phyloP scores from a whole-genome alignment of 371 early-diverging fungal species.

The Phascolomyces articulosus region DNA sequence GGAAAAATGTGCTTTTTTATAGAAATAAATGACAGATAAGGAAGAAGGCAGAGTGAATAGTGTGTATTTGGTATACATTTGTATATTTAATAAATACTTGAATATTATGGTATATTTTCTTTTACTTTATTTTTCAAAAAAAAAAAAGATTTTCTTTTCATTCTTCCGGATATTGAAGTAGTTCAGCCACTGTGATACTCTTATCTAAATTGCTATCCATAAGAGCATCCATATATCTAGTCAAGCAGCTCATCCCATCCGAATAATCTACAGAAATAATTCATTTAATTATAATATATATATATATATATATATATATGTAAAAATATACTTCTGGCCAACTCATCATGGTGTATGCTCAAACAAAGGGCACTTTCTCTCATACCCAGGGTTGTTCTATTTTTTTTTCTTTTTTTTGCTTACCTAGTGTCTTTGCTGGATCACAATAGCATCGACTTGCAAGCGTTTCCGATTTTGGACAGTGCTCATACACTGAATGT shows the following conservation, averaged over 20 bases:
- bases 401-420: background rate
- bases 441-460: constrained; percentile 32
- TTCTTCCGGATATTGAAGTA: constrained; percentile 7
- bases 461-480: constrained; percentile 57
- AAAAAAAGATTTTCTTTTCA: too few relatives aligned
- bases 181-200: constrained; percentile 31
- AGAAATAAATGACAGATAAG: too few relatives aligned
- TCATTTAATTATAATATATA: background rate
- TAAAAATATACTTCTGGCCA: too few relatives aligned
- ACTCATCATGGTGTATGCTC: too few relatives aligned
- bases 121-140: background rate
- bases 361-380: too few relatives aligned
- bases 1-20: too few relatives aligned
- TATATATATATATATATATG: background rate
- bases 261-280: too few relatives aligned
- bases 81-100: too few relatives aligned
- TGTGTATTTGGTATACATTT: too few relatives aligned
- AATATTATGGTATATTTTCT: too few relatives aligned
- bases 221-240: constrained; percentile 34
- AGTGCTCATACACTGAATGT: constrained; percentile 70
- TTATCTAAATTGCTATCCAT: constrained; percentile 2
- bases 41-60: too few relatives aligned
- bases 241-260: constrained; percentile 43
- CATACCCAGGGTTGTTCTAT: too few relatives aligned
- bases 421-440: constrained; percentile 37